Percentiles rank a stretch among this genome's conserved stretches.
phyloP scores from a whole-genome alignment of 129 eudicot species.

The Flaveria brownii region DNA sequence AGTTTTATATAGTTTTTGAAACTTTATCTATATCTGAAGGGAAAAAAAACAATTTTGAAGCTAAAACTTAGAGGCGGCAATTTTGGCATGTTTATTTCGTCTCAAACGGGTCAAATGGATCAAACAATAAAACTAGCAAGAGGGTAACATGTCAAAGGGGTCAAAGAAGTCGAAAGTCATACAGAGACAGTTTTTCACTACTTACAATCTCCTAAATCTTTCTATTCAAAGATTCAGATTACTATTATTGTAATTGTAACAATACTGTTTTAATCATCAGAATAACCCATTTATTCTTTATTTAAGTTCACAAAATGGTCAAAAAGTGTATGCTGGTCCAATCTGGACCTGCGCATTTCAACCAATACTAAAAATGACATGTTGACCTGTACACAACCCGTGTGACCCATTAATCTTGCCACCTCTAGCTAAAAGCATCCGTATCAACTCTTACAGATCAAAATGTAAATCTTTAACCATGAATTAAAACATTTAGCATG shows the following conservation, averaged over 20 bases:
- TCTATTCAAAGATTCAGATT: background rate
- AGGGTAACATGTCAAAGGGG: background rate
- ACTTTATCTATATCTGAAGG: background rate
- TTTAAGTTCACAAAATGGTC: background rate
- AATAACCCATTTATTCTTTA: background rate
- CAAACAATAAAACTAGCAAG: background rate
- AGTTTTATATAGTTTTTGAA: background rate
- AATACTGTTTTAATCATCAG: background rate
- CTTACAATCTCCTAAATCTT: background rate
- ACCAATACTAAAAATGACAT: background rate
- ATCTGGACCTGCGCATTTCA: background rate
- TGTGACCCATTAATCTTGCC: background rate
- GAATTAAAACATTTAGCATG: constrained; percentile 17
- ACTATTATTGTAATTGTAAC: background rate
- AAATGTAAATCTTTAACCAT: background rate
- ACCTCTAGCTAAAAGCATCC: background rate
- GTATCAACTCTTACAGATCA: background rate
- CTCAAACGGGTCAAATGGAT: background rate
- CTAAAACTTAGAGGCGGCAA: background rate
- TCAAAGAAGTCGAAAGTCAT: background rate
- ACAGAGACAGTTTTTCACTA: background rate
- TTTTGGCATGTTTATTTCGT: background rate
- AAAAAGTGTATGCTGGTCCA: background rate
- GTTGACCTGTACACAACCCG: constrained; percentile 6
- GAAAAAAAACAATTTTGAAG: background rate